A percentile compares a stretch with the other conserved stretches of the same genome.
phyloP scores from a whole-genome alignment of 768 basidiomycete genomes.

The Suillus ampliporus region DNA sequence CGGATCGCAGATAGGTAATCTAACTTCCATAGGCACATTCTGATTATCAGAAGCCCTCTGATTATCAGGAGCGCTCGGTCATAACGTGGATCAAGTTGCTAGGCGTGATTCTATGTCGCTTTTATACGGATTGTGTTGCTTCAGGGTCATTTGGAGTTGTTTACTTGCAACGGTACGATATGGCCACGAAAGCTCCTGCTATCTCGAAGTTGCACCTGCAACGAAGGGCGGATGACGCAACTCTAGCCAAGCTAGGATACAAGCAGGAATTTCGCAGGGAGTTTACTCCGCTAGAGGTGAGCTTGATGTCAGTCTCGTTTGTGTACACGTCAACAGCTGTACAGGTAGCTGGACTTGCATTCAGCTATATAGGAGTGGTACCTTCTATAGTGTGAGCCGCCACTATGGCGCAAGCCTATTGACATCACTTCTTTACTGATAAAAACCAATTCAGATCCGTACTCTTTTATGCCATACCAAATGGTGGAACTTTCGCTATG shows the following conservation, averaged over 20 bases:
- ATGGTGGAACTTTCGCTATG: conserved; percentile 14
- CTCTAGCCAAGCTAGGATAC: conserved; percentile 32
- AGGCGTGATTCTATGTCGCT: no score
- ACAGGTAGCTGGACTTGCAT: conserved; percentile 33
- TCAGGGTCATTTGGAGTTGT: no score
- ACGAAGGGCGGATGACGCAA: conserved; percentile 17
- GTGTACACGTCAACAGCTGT: background rate
- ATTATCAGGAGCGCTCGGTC: no score
- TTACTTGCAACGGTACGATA: background rate
- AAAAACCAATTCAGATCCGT: conserved; percentile 9
- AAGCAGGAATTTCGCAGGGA: conserved; percentile 34
- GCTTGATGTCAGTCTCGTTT: background rate
- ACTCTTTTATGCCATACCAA: conserved; percentile 12
- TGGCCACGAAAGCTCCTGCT: no score
- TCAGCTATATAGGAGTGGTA: conserved; percentile 35
- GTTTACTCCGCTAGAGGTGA: conserved; percentile 28
- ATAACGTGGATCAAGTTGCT: no score
- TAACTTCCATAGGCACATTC: no score
- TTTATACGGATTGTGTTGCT: no score
- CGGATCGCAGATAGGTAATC: no score
- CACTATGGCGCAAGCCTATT: no score
- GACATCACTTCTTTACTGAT: no score
- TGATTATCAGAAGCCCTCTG: no score
- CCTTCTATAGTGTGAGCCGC: conserved; percentile 19
- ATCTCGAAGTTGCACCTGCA: background rate